Base-by-base conservation (phyloP, 2,329 filamentous ascomycete species). In the Cadophora sp. region DNA sequence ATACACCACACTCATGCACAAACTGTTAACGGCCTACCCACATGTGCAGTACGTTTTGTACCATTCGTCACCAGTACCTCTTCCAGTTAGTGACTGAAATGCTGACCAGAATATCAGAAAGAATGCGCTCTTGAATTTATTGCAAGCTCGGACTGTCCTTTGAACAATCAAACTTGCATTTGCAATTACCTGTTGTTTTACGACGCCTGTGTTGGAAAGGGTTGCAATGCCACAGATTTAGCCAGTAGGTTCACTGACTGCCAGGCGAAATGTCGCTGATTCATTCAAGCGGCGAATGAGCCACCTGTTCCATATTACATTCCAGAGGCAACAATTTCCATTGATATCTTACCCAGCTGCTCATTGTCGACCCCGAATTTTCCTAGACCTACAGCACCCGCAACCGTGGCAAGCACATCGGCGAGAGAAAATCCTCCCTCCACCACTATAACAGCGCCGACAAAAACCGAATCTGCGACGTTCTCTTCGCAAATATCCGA, bases 221-320 rank as follows among this genome's bases (percentile, higher is more conserved):
- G 11, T 4, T 63, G 61, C 24, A 67, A 62, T 26, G 40, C 50
- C 3, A 67, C 60, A 24, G 65, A 62, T 24, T 14, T 31, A 16
- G 53, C 24, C 14, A 19, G 19, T 48, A 53, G 14, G 50, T 29
- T 14, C 11, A 29, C 5, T 5, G 1, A n/a, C 12, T 53, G 12
- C 50, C 5, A 29, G 2, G 16, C 4, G 11, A 12, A 29, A 19
- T 14, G 29, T 3, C 14, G 1, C 50, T 53, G 16, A 53, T 16
- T 29, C 4, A 8, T 2, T 27, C 4, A 27, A 53, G 50, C 26
- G 26, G 60, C 65, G 22, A n/a, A 26, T 4, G 37, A 27, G 9
- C 37, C 53, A 16, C 51, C 60, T 14, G n/a, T 67, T 24, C 65
- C 65, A 22, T 60, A 60, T 16, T 67, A 67, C 24, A 62, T 67